Conservation (phyloP, 768 basidiomycete species). For the Gelatoporia subvermispora region DNA sequence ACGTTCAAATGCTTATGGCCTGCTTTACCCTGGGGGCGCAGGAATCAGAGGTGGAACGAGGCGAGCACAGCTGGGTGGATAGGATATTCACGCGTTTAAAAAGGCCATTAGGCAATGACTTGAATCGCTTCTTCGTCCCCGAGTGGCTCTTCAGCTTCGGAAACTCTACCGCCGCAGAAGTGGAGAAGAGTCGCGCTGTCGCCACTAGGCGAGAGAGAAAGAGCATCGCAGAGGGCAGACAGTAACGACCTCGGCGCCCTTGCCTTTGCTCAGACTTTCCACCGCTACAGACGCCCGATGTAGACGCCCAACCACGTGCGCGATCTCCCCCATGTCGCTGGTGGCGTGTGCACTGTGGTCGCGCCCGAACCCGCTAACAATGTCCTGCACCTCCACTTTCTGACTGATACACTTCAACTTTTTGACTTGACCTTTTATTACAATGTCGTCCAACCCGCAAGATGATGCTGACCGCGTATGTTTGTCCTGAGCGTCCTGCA, state of each 20-base stretch:
- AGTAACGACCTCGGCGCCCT: too few species aligned
- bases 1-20: conserved; percentile 71
- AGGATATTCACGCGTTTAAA: conserved; percentile 67
- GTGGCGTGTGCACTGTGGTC: background rate
- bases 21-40: conserved; percentile 53
- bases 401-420: background rate
- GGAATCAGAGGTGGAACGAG: background rate
- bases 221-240: conserved; percentile 18
- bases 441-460: conserved; percentile 39
- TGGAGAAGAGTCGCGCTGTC: conserved; percentile 46
- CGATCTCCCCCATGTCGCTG: too few species aligned
- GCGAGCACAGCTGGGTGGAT: background rate
- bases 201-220: conserved; percentile 15
- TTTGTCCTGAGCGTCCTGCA: background rate
- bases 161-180: conserved; percentile 47
- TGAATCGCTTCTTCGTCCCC: conserved; percentile 79
- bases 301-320: too few species aligned
- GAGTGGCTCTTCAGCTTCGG: conserved; percentile 81
- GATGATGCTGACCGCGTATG: conserved; percentile 79
- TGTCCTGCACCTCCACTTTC: background rate
- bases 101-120: conserved; percentile 52
- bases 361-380: background rate
- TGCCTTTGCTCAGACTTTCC: background rate
- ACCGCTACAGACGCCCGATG: background rate
- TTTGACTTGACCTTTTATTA: background rate